These are phyloP conservation scores for Luzula sylvatica DNA, from an alignment of 176 grass and related monocot species.

Conservation along the genomic window DNA sequence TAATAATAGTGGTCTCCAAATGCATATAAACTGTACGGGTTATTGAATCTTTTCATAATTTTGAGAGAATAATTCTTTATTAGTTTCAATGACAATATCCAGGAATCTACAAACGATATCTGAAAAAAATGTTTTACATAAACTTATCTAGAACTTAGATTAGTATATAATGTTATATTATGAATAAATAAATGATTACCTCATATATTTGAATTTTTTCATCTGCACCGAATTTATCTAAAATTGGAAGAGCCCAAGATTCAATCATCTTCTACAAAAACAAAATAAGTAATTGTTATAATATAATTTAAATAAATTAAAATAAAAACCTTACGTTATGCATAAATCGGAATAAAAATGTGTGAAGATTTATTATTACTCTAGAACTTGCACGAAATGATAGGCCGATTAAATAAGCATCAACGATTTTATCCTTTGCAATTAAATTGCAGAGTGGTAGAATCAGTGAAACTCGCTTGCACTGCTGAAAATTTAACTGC, in stretches of 20 bases:
- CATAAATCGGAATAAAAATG: too few species aligned
- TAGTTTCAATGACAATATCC: slow-evolving; percentile 72
- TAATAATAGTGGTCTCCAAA: slow-evolving; percentile 68
- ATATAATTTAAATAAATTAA: not conserved
- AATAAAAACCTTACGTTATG: too few species aligned
- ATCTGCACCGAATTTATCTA: slow-evolving; percentile 21
- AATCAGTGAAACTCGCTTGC: slow-evolving; percentile 29
- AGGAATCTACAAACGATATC: slow-evolving; percentile 84
- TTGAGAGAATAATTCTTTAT: slow-evolving; percentile 47
- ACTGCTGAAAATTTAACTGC: slow-evolving; percentile 64
- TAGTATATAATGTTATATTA: too few species aligned
- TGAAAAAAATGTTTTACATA: slow-evolving; percentile 37
- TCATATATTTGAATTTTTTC: slow-evolving; percentile 32
- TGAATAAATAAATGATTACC: slow-evolving; percentile 18
- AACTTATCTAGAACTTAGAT: not conserved
- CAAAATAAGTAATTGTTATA: slow-evolving; percentile 2
- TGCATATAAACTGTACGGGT: slow-evolving; percentile 37
- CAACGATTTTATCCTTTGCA: slow-evolving; percentile 10
- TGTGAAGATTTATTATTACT: too few species aligned
- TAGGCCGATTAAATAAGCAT: slow-evolving; percentile 50
- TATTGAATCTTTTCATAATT: slow-evolving; percentile 39
- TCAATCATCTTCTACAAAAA: too few species aligned
- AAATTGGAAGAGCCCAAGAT: slow-evolving; percentile 36
- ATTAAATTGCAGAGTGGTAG: slow-evolving; percentile 30
- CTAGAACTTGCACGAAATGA: too few species aligned